Evolutionary conservation across 192 early-diverging fungal species (phyloP), one percentile per base, ranked within the genome.

Genomic region (Coemansia sp.): DNA sequence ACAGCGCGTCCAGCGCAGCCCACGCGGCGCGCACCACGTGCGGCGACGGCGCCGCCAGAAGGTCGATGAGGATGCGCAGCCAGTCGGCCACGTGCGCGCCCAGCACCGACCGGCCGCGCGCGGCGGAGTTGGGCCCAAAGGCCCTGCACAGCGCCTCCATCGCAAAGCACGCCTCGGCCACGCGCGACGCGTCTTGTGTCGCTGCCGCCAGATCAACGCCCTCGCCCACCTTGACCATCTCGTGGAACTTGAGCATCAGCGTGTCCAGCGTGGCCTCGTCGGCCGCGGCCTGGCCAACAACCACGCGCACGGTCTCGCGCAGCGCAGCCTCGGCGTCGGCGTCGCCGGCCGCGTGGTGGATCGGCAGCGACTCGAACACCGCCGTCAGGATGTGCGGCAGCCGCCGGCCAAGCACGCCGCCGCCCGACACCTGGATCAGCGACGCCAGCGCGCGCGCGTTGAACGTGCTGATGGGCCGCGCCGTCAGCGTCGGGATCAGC

Each of bases 401-500:
- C 2, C 95, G 92, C 64, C 85, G 85, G 77, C 92, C 95, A 70
- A 98, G 79, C 43, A 59, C 48, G 42, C 67, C 58, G 47, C 84
- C 69, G 15, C 95, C 97, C 38, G 97, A 93, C 16, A 98, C 97
- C 21, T 92, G 89, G 32, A 98, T 92, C 32, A 99, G 74, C 12
- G 93, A 92, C 4, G 88, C 89, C 62, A 99, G 77, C 8, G 95
- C 95, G 18, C 90, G 91, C 18, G 95, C 96, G 69, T 98, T 94
- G 79, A 97, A 95, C n/a, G 86, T 84, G 43, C 89, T 89, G 48
- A 99, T 94, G 16, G 97, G 97, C 32, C 85, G 85, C 16, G 88
- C 68, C n/a, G 94, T 90, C 58, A 99, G 86, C 7, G 94, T 97
- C 4, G 98, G 98, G 62, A 99, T 95, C 57, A 99, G 85, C 39